Evolutionary conservation across 2,329 filamentous ascomycete species (phyloP).

Genomic region (Neocatenulostroma microsporum): DNA sequence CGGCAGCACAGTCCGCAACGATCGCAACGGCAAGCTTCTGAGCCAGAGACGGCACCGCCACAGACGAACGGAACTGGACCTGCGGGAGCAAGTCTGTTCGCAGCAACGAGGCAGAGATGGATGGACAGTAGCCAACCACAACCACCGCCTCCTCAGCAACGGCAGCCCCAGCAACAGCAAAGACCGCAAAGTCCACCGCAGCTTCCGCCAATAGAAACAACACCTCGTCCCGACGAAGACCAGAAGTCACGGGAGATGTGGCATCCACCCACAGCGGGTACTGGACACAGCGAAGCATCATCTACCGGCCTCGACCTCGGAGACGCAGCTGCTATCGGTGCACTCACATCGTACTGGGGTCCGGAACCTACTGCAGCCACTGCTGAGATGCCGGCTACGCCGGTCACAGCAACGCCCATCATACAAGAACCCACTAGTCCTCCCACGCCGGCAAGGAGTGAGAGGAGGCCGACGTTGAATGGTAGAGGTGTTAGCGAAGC

Average conservation of each 20-base stretch:
- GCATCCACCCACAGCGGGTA: too few species aligned
- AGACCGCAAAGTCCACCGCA: slow-evolving; percentile 6
- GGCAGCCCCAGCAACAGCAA: too few species aligned
- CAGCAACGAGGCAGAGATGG: slow-evolving; percentile 20
- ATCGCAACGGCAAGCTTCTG: slow-evolving; percentile 3
- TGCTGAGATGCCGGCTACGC: background rate
- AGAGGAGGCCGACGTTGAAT: background rate
- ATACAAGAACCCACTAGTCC: background rate
- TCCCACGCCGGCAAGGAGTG: slow-evolving; percentile 2
- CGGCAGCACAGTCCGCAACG: too few species aligned
- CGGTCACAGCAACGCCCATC: background rate
- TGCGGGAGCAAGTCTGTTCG: slow-evolving; percentile 19
- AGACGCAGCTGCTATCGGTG: slow-evolving; percentile 2
- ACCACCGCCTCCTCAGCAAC: background rate
- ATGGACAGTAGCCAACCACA: slow-evolving; percentile 15
- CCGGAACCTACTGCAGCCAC: background rate
- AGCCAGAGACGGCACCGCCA: background rate
- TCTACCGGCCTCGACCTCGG: slow-evolving; percentile 5
- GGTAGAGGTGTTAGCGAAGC: background rate
- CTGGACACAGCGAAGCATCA: slow-evolving; percentile 3
- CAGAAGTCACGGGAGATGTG: background rate
- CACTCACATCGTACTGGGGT: slow-evolving; percentile 7
- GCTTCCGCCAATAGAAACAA: slow-evolving; percentile 11
- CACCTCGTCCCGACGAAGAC: slow-evolving; percentile 1
- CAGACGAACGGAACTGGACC: slow-evolving; percentile 5